phyloP scores from a whole-genome alignment of 257 asterid species.

The Primulina tabacum region DNA sequence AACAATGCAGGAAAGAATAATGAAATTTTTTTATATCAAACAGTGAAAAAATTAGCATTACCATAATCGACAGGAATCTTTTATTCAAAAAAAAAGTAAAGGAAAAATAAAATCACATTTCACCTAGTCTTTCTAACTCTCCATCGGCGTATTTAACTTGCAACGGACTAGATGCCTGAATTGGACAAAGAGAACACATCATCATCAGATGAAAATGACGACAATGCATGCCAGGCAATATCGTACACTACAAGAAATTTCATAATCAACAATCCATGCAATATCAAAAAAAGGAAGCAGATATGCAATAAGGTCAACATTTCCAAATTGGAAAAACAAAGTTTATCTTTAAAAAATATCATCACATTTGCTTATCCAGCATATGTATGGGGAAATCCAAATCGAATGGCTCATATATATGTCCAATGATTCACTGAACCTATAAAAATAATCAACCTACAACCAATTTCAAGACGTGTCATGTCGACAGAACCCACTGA shows the following conservation, averaged over 20 bases:
- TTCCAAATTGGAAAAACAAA: neutral
- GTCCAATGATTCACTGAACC: conserved; percentile 6
- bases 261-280: conserved; percentile 7
- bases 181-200: conserved; percentile 39
- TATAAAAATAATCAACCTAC: neutral
- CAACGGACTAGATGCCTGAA: conserved; percentile 94
- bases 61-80: conserved; percentile 7
- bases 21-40: neutral
- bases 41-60: neutral
- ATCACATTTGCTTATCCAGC: neutral
- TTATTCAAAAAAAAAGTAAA: neutral
- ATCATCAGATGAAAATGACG: conserved; percentile 34
- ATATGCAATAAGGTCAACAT: neutral
- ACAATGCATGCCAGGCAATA: conserved; percentile 16
- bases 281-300: neutral
- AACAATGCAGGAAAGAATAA: conserved; percentile 4
- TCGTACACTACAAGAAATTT: no score
- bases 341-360: neutral
- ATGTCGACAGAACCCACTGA: no score
- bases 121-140: conserved; percentile 99
- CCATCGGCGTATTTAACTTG: conserved; percentile 99
- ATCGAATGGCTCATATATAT: neutral
- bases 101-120: conserved; percentile 22
- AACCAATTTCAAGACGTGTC: no score
- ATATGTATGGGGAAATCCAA: neutral